Evolutionary conservation across 805 yeast species (phyloP), one percentile per base, ranked within the genome.

Genomic region (Metschnikowia cerradonensis): DNA sequence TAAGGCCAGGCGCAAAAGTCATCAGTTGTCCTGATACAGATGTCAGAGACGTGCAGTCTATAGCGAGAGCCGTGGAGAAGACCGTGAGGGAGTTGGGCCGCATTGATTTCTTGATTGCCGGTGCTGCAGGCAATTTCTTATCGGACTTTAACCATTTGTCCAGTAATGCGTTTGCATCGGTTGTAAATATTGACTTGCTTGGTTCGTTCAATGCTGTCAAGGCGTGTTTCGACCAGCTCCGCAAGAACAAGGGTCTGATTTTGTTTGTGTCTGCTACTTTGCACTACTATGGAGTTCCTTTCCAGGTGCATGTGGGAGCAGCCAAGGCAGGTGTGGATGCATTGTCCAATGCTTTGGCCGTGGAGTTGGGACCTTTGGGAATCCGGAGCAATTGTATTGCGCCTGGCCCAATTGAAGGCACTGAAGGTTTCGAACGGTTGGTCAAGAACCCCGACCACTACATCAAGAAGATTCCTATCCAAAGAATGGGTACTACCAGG

Each of bases 91-190:
- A 65, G 52, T 65, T 73, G 46, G 77, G 77, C 5, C 61, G 75
- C 52, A 73, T 73, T 19, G 78, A 73, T 57, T 72, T 54, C 51
- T 74, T 73, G 8, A 73, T 73, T 56, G 76, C 76, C 13, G 78
- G 78, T 6, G 76, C 77, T 3, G 77, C 77, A 0, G 76, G 77
- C 6, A 72, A 72, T 59, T 73, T 71, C 51, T 60, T 73, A 43
- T 54, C 67, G 44, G 77, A 73, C 58, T 73, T 71, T 60, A 73
- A 72, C 56, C 77, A 73, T 51, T 64, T 73, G 51, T 71, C 76
- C 32, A 60, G 68, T 48, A 71, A 72, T 53, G 77, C 76, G 13
- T 73, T 73, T 61, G 66, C 69, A 47, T 57, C 70, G 13, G 76
- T 73, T 22, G 65, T 72, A 17, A 55, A 59, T 36, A 72, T 73